Conservation (phyloP, 2,329 filamentous ascomycete genomes). For the Colletotrichum spaethianum region DNA sequence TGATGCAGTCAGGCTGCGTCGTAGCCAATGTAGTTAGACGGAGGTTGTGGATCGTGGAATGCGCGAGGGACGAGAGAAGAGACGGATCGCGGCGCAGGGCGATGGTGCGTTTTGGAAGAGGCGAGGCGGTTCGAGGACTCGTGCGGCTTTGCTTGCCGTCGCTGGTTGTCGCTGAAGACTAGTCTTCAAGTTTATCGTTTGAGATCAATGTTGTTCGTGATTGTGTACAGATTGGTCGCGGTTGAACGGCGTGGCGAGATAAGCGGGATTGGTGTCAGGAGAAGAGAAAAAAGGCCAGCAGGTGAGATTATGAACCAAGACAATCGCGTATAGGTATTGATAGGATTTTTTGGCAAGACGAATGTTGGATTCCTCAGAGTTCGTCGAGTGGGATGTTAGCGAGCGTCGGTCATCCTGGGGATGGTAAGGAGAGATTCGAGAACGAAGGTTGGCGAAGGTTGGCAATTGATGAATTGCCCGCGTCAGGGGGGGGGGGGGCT, state of each 20-base stretch:
- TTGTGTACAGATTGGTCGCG: not conserved
- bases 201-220: conserved; percentile 6
- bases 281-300: conserved; percentile 13
- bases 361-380: not conserved
- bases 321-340: conserved; percentile 1
- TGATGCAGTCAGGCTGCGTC: conserved; percentile 25
- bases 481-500: conserved; percentile 6
- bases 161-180: not conserved
- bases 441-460: conserved; percentile 2
- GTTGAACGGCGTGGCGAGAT: not conserved
- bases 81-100: not conserved
- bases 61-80: not conserved
- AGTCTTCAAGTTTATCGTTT: not conserved
- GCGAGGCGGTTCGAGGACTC: not conserved
- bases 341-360: not conserved
- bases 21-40: not conserved
- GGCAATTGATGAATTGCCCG: conserved; percentile 20
- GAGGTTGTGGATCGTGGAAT: not conserved
- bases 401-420: conserved; percentile 38
- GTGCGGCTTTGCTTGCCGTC: not conserved
- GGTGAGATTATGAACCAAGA: not conserved
- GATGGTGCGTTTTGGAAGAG: not conserved
- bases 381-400: conserved; percentile 14
- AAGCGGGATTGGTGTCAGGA: not conserved
- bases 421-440: conserved; percentile 22